A percentile compares a stretch with the other conserved stretches of the same genome.
phyloP scores from a whole-genome alignment of 805 yeast genomes.

The Ogataea saltuana region DNA sequence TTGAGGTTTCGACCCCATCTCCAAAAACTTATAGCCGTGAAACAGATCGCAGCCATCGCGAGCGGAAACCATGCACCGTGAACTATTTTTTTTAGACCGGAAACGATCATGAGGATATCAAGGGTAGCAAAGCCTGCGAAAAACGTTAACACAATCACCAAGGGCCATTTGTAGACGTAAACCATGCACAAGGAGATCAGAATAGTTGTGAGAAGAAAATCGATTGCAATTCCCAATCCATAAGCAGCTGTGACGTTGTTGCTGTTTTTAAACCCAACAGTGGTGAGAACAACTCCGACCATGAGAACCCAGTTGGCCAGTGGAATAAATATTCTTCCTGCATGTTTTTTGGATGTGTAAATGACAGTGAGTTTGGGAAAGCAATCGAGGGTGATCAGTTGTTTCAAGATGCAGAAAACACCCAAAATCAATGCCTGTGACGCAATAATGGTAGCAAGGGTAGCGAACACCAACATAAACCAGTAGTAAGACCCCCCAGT shows the following conservation, averaged over 20 bases:
- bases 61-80: slow-evolving; percentile 68
- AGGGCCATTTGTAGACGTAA: slow-evolving; percentile 44
- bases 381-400: slow-evolving; percentile 54
- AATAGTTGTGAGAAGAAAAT: slow-evolving; percentile 51
- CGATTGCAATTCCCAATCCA: slow-evolving; percentile 59
- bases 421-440: slow-evolving; percentile 61
- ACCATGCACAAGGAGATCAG: slow-evolving; percentile 47
- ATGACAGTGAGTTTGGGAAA: slow-evolving; percentile 50
- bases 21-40: slow-evolving; percentile 46
- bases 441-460: slow-evolving; percentile 57
- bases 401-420: slow-evolving; percentile 52
- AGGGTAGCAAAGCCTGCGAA: slow-evolving; percentile 45
- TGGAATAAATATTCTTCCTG: slow-evolving; percentile 57
- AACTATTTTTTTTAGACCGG: slow-evolving; percentile 52
- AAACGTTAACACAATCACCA: slow-evolving; percentile 38
- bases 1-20: slow-evolving; percentile 46
- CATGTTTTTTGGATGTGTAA: slow-evolving; percentile 45
- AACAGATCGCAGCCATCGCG: slow-evolving; percentile 42
- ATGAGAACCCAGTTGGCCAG: slow-evolving; percentile 49
- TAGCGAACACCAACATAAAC: slow-evolving; percentile 54
- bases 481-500: slow-evolving; percentile 46
- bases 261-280: slow-evolving; percentile 53
- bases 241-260: slow-evolving; percentile 58
- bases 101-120: slow-evolving; percentile 46
- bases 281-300: slow-evolving; percentile 50